Base-by-base conservation (phyloP, 768 basidiomycete genomes). In the Mycena albidolilacea region DNA sequence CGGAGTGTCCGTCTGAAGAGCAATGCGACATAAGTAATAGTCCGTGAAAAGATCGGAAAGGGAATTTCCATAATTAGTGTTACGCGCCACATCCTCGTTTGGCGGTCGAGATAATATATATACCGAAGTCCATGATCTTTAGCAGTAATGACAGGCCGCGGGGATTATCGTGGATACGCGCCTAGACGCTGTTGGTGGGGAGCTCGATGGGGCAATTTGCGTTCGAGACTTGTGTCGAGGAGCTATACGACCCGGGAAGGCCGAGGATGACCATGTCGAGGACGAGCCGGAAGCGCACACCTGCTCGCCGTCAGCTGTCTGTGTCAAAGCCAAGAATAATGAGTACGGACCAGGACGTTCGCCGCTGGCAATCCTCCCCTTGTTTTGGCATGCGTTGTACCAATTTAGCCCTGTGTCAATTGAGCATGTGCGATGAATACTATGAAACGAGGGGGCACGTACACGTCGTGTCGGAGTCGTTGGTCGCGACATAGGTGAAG, bases 381-480 rank as follows among this genome's bases (percentile, higher is more conserved):
- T 78, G 79, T 95, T 92, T 83, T 87, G 88, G 85, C 95, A 97
- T 7, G 89, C 92, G 69, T 92, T 85, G 79, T 96, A 93, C 90
- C 93, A 94, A 66, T 90, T 90, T 8, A 79, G 79, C 93, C 92
- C 93, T 95, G 67, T 7, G 15, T 0, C 44, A 69, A 61, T 50
- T 59, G 60, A 64, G 75, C 23, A 69, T 43, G 15, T 37, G 67
- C n/a, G 19, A n/a, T 54, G 57, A 43, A 43, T n/a, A 60, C 60
- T n/a, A 55, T 39, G n/a, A 30, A 37, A 74, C 12, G 21, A 70
- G 63, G 35, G 72, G 46, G 14, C 5, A 79, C 88, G 77, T 76
- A 95, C 96, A 98, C 23, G 97, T 97, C 44, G 87, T 85, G 82
- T 98, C 97, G 6, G 92, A 89, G 57, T 89, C 86, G 79, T 98